phyloP scores from a whole-genome alignment of 495 filamentous ascomycete genomes.

The Aspergillus bertholletiae region DNA sequence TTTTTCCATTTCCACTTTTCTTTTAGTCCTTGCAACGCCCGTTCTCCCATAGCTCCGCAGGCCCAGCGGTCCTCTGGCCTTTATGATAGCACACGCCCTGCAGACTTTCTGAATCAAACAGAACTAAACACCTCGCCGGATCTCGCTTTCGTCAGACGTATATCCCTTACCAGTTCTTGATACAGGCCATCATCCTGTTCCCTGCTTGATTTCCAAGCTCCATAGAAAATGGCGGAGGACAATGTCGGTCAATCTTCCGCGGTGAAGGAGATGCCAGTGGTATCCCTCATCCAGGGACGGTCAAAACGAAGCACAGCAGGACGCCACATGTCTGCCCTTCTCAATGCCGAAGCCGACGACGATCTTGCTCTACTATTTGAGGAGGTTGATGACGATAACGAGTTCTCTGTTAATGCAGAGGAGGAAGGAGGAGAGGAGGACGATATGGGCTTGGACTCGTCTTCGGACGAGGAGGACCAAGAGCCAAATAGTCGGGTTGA shows the following conservation, averaged over 20 bases:
- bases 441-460: conserved; percentile 79
- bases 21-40: not conserved
- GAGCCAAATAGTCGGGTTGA: conserved; percentile 59
- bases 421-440: conserved; percentile 63
- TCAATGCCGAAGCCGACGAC: conserved; percentile 73
- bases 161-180: not conserved
- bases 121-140: too few relatives aligned
- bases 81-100: not conserved
- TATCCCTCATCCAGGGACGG: conserved; percentile 75
- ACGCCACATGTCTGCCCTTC: conserved; percentile 73
- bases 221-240: conserved; percentile 27
- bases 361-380: conserved; percentile 79
- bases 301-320: conserved; percentile 82
- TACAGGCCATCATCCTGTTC: not conserved
- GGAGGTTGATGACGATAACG: conserved; percentile 82
- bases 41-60: not conserved
- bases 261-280: conserved; percentile 47
- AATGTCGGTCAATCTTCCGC: conserved; percentile 28
- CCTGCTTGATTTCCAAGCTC: not conserved
- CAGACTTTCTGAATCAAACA: too few relatives aligned
- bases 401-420: conserved; percentile 65
- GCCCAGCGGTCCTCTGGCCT: not conserved
- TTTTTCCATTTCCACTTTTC: too few relatives aligned
- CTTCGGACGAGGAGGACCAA: conserved; percentile 70
- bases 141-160: too few relatives aligned